These are phyloP conservation scores for barrel medic (Medicago truncatula) DNA, from an alignment of 306 rosid species.

Conservation along the genomic window DNA sequence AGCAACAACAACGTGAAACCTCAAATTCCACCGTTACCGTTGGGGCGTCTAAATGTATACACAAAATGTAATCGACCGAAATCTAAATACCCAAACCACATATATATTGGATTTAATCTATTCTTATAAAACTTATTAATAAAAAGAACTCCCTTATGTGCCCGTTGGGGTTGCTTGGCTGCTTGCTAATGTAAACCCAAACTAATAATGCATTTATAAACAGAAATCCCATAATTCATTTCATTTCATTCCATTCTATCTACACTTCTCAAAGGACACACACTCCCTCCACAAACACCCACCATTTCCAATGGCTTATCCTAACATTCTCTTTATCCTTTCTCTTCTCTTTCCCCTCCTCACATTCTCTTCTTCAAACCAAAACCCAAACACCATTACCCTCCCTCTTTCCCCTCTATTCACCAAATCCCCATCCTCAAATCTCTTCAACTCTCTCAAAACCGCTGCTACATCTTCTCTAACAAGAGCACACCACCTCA, in stretches of 20 bases:
- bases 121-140: no score
- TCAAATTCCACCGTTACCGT: background rate
- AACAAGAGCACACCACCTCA: conserved; percentile 77
- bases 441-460: conserved; percentile 57
- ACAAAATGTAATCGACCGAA: background rate
- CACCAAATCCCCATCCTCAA: conserved; percentile 50
- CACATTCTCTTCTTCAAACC: conserved; percentile 41
- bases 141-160: background rate
- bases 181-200: background rate
- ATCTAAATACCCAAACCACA: background rate
- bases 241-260: background rate
- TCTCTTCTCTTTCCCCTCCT: conserved; percentile 37
- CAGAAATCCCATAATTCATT: background rate
- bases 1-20: conserved; percentile 6
- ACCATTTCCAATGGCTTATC: conserved; percentile 38
- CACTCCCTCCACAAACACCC: background rate
- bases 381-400: conserved; percentile 45
- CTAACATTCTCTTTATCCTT: conserved; percentile 39
- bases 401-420: conserved; percentile 55
- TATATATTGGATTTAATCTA: no score
- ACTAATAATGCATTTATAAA: conserved; percentile 13
- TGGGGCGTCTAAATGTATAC: background rate
- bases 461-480: conserved; percentile 62
- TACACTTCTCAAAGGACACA: background rate
- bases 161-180: background rate